phyloP scores from a whole-genome alignment of 225 moss, liverwort and hornwort genomes.

The Bryum argenteum region DNA sequence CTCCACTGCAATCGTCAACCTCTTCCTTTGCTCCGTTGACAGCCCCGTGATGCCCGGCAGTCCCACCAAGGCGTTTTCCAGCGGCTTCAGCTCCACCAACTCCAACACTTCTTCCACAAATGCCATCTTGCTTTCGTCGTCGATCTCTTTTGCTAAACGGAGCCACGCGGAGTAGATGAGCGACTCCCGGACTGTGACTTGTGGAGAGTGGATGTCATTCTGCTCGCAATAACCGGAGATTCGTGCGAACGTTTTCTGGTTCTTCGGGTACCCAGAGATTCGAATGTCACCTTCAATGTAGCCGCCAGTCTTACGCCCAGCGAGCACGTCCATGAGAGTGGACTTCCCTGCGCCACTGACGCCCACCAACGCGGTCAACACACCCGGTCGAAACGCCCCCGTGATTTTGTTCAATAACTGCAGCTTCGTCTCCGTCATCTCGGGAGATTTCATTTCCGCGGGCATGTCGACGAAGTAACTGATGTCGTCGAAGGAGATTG shows the following conservation, averaged over 20 bases:
- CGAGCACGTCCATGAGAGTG: constrained; percentile 88
- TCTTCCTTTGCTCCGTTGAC: constrained; percentile 60
- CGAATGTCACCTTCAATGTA: constrained; percentile 78
- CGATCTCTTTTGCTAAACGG: constrained; percentile 55
- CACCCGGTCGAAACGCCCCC: constrained; percentile 55
- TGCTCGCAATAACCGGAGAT: constrained; percentile 88
- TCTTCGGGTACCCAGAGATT: constrained; percentile 68
- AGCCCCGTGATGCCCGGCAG: constrained; percentile 51
- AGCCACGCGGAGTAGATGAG: constrained; percentile 83
- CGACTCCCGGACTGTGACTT: constrained; percentile 73
- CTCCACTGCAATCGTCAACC: constrained; percentile 61
- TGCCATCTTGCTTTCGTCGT: constrained; percentile 56
- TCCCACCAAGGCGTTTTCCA: constrained; percentile 53
- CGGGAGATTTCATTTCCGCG: constrained; percentile 57
- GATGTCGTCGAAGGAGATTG: constrained; percentile 65
- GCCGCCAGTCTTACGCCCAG: constrained; percentile 85
- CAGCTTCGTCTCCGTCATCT: constrained; percentile 36
- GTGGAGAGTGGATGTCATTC: constrained; percentile 83
- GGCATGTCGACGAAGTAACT: constrained; percentile 81
- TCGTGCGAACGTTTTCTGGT: constrained; percentile 75
- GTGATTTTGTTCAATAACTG: constrained; percentile 49
- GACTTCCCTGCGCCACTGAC: constrained; percentile 79
- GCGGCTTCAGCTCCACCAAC: constrained; percentile 48
- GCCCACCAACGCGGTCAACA: constrained; percentile 62
- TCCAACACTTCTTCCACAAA: constrained; percentile 66